Percentiles rank a stretch among this genome's conserved stretches.
Evolutionary conservation across 352 stramenopile species (phyloP).

Genomic region (Phytopythium mirpurense): DNA sequence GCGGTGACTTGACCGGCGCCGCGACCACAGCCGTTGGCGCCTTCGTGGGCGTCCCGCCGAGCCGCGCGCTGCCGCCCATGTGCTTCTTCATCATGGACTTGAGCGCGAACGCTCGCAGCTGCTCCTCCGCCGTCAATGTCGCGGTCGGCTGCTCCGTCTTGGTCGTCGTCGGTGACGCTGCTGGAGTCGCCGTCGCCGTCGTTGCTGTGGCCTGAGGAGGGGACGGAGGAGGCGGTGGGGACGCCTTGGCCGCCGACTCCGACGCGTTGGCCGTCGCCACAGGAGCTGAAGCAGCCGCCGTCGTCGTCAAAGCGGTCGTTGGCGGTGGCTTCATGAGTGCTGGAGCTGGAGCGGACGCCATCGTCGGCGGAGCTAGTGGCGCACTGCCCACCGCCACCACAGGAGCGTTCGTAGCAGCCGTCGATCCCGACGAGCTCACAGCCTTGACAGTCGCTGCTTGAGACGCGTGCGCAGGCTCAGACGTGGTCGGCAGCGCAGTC

Average conservation of each 20-base stretch:
- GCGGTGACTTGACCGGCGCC: slow-evolving; percentile 16
- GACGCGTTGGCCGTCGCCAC: background rate
- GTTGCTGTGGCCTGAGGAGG: slow-evolving; percentile 4
- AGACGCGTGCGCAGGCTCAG: background rate
- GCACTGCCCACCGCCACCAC: background rate
- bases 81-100: slow-evolving; percentile 66
- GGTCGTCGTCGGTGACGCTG: slow-evolving; percentile 9
- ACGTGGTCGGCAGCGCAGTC: background rate
- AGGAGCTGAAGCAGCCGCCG: slow-evolving; percentile 6
- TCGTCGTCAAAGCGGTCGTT: slow-evolving; percentile 11
- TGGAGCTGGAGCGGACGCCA: background rate
- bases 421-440: background rate
- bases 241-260: background rate
- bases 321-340: slow-evolving; percentile 2
- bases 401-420: background rate
- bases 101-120: slow-evolving; percentile 54
- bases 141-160: slow-evolving; percentile 9
- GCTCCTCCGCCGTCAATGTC: slow-evolving; percentile 45
- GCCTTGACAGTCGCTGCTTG: background rate
- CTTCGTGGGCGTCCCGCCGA: slow-evolving; percentile 21
- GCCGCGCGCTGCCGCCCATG: slow-evolving; percentile 19
- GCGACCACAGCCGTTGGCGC: slow-evolving; percentile 5
- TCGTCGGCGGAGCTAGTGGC: background rate
- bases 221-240: background rate
- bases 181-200: slow-evolving; percentile 11